Evolutionary conservation across 1,284 basidiomycete genomes (phyloP).

Genomic region (Melampsora larici-populina): DNA sequence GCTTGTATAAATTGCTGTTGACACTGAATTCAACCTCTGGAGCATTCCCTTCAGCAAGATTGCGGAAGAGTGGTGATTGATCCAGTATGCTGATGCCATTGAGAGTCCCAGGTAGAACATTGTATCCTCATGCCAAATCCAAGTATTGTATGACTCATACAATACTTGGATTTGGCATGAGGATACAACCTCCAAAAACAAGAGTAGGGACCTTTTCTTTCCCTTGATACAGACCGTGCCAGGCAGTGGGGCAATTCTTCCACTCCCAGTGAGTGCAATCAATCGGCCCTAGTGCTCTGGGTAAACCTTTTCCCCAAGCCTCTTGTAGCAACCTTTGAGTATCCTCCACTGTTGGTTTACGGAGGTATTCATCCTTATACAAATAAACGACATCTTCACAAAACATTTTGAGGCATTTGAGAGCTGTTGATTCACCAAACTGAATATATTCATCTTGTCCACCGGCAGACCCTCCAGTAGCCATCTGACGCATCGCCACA

Average conservation of each 20-base stretch:
- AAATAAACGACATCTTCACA: constrained; percentile 1
- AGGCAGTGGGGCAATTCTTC: constrained; percentile 27
- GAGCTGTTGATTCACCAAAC: constrained; percentile 9
- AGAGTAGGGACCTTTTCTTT: constrained; percentile 20
- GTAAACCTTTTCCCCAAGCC: constrained; percentile 6
- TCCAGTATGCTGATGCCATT: neutral
- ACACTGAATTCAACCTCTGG: neutral
- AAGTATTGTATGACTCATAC: neutral
- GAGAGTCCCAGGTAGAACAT: neutral
- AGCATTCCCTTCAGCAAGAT: neutral
- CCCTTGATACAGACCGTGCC: constrained; percentile 15
- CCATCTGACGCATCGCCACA: constrained; percentile 7
- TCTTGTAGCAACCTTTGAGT: neutral
- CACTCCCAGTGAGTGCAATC: no score
- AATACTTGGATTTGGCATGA: neutral
- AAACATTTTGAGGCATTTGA: constrained; percentile 3
- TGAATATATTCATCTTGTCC: neutral
- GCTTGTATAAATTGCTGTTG: neutral
- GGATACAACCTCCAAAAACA: neutral
- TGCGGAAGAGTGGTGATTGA: neutral
- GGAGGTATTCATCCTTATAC: constrained; percentile 10
- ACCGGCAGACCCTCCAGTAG: neutral
- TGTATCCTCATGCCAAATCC: constrained; percentile 2
- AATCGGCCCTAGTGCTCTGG: constrained; percentile 8
- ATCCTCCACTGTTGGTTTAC: neutral